Conservation (phyloP, 495 filamentous ascomycete species). For the Neurospora sp. region DNA sequence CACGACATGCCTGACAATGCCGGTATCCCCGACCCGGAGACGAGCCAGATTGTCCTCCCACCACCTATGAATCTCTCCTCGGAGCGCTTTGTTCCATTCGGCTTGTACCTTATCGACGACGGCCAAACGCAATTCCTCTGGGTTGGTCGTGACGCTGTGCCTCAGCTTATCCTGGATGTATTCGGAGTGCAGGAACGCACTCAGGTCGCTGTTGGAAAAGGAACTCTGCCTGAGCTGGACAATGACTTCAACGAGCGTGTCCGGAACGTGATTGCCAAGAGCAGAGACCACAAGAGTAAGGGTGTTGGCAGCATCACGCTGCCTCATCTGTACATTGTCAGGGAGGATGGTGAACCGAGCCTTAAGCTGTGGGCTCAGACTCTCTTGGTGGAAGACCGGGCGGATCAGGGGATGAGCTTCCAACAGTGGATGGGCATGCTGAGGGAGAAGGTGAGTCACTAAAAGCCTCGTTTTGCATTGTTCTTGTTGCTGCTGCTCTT, state of each 20-base stretch:
- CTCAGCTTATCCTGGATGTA: constrained; percentile 79
- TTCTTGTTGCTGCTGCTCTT: background rate
- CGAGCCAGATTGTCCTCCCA: constrained; percentile 79
- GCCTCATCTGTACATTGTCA: constrained; percentile 85
- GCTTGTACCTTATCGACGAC: constrained; percentile 96
- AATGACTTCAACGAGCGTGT: constrained; percentile 95
- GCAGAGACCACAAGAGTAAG: constrained; percentile 69
- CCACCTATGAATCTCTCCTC: constrained; percentile 80
- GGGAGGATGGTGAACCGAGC: constrained; percentile 91
- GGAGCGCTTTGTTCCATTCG: constrained; percentile 77
- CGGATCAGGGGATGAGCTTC: constrained; percentile 85
- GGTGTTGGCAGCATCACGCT: constrained; percentile 85
- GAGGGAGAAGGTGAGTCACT: constrained; percentile 85
- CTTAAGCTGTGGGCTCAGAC: constrained; percentile 96
- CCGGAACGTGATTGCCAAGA: constrained; percentile 83
- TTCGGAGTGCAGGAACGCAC: constrained; percentile 75
- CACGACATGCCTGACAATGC: constrained; percentile 98
- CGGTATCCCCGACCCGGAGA: constrained; percentile 72
- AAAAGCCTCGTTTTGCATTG: background rate
- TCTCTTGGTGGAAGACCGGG: constrained; percentile 86
- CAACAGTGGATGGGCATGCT: constrained; percentile 86
- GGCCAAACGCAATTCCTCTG: constrained; percentile 96
- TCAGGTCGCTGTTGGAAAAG: constrained; percentile 85
- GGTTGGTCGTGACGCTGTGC: constrained; percentile 88
- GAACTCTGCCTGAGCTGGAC: constrained; percentile 71